These are phyloP conservation scores for Abortiporus biennis DNA, from an alignment of 1,284 basidiomycete genomes.

Conservation along the genomic window DNA sequence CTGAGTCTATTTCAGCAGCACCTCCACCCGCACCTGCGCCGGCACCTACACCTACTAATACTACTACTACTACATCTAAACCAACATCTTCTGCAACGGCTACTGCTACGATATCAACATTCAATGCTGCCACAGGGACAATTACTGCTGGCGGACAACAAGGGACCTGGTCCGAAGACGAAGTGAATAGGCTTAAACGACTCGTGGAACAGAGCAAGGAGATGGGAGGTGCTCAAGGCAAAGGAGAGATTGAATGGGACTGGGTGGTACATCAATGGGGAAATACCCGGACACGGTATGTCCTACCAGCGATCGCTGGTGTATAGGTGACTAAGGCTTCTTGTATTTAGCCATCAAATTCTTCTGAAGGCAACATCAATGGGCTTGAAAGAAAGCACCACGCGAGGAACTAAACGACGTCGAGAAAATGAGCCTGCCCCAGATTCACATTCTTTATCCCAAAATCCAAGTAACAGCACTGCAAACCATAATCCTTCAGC, in stretches of 20 bases:
- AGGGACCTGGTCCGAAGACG: slow-evolving; percentile 72
- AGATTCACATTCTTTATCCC: slow-evolving; percentile 20
- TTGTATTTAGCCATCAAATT: slow-evolving; percentile 67
- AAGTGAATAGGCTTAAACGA: slow-evolving; percentile 57
- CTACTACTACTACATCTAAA: slow-evolving; percentile 1
- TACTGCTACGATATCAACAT: slow-evolving; percentile 29
- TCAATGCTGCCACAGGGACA: slow-evolving; percentile 29
- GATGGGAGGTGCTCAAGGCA: slow-evolving; percentile 25
- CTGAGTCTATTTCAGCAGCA: slow-evolving; percentile 8
- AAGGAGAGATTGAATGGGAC: slow-evolving; percentile 71
- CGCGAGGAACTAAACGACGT: slow-evolving; percentile 56
- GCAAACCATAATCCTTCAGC: slow-evolving; percentile 21
- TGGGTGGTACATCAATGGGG: slow-evolving; percentile 69
- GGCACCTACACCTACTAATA: slow-evolving; percentile 1
- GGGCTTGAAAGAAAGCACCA: slow-evolving; percentile 67
- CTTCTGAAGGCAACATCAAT: slow-evolving; percentile 70
- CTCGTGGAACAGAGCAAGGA: slow-evolving; percentile 59
- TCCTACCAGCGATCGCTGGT: slow-evolving; percentile 7
- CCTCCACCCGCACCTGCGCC: slow-evolving; percentile 15
- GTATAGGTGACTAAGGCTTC: too few relatives aligned
- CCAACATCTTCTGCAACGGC: slow-evolving; percentile 18
- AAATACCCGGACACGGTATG: slow-evolving; percentile 59
- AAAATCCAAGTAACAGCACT: slow-evolving; percentile 24
- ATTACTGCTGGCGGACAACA: slow-evolving; percentile 52
- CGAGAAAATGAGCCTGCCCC: slow-evolving; percentile 35